Percentiles rank a stretch among this genome's conserved stretches.
phyloP scores from a whole-genome alignment of 2,329 filamentous ascomycete species.

The Calonectria multiphialidica region DNA sequence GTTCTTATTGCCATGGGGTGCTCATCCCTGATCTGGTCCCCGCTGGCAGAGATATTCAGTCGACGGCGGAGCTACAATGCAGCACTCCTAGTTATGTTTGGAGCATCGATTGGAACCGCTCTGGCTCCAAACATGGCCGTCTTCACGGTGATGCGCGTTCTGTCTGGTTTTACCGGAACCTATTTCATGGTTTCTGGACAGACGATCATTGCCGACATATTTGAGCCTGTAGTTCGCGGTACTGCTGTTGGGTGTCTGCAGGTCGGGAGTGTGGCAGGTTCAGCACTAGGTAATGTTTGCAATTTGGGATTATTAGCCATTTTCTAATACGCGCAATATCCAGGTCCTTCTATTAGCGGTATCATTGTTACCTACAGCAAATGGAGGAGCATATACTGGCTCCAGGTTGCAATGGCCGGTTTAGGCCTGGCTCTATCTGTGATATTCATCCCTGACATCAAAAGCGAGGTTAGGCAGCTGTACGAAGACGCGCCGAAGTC shows the following conservation, averaged over 20 bases:
- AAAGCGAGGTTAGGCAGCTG: slow-evolving; percentile 22
- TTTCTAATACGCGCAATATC: not conserved
- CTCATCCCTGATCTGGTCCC: slow-evolving; percentile 30
- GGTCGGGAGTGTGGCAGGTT: slow-evolving; percentile 26
- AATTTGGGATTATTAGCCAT: not conserved
- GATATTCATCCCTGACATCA: slow-evolving; percentile 26
- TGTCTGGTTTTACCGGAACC: slow-evolving; percentile 24
- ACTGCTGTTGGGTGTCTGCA: slow-evolving; percentile 28
- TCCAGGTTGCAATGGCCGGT: slow-evolving; percentile 23
- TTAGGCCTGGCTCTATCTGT: slow-evolving; percentile 25
- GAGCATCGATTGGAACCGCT: slow-evolving; percentile 24
- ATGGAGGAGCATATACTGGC: slow-evolving; percentile 30
- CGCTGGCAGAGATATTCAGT: slow-evolving; percentile 24
- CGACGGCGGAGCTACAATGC: slow-evolving; percentile 25
- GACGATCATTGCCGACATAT: slow-evolving; percentile 32
- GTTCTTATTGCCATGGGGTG: slow-evolving; percentile 29
- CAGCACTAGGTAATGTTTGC: slow-evolving; percentile 21
- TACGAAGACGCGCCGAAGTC: not conserved
- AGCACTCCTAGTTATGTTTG: slow-evolving; percentile 18
- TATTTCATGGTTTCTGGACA: slow-evolving; percentile 32
- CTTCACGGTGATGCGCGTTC: slow-evolving; percentile 26
- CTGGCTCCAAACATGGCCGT: slow-evolving; percentile 14
- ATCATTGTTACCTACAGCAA: slow-evolving; percentile 28
- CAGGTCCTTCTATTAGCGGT: slow-evolving; percentile 25
- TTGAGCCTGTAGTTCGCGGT: slow-evolving; percentile 26